These are phyloP conservation scores for Thielaviopsis cerberus DNA, from an alignment of 2,329 filamentous ascomycete species.

Conservation along the genomic window DNA sequence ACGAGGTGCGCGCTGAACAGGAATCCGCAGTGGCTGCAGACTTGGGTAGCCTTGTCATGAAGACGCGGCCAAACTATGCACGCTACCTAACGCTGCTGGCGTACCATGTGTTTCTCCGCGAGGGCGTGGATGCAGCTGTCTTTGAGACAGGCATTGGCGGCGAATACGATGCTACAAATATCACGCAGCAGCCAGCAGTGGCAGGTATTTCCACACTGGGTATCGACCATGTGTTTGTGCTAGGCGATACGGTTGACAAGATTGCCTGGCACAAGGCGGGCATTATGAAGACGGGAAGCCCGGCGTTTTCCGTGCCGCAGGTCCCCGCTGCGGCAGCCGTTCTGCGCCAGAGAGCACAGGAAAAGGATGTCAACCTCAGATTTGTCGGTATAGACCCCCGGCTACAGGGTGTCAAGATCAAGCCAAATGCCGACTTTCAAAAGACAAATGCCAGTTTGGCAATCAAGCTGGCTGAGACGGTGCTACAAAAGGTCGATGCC, in stretches of 20 bases:
- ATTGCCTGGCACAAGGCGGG: constrained; percentile 62
- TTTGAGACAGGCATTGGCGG: constrained; percentile 55
- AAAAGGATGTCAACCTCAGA: constrained; percentile 30
- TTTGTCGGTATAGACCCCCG: constrained; percentile 29
- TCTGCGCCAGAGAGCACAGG: constrained; percentile 30
- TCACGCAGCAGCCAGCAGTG: constrained; percentile 38
- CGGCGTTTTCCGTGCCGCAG: constrained; percentile 40
- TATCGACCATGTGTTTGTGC: constrained; percentile 46
- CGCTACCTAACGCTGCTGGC: constrained; percentile 47
- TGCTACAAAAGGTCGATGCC: constrained; percentile 27
- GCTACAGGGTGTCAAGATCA: constrained; percentile 28
- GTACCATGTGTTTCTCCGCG: constrained; percentile 46
- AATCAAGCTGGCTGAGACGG: constrained; percentile 32
- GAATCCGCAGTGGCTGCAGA: constrained; percentile 12
- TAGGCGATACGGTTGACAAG: constrained; percentile 43
- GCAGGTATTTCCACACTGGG: constrained; percentile 47
- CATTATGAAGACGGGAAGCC: constrained; percentile 42
- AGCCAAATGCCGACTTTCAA: constrained; percentile 37
- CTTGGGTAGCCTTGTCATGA: neutral
- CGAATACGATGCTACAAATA: constrained; percentile 51
- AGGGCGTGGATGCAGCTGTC: constrained; percentile 43
- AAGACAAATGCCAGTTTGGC: constrained; percentile 38
- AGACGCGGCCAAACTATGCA: constrained; percentile 35
- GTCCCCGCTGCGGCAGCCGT: constrained; percentile 26
- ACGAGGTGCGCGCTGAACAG: constrained; percentile 16